Base-by-base conservation (phyloP, 495 filamentous ascomycete species). In the Eremomyces bilateralis region DNA sequence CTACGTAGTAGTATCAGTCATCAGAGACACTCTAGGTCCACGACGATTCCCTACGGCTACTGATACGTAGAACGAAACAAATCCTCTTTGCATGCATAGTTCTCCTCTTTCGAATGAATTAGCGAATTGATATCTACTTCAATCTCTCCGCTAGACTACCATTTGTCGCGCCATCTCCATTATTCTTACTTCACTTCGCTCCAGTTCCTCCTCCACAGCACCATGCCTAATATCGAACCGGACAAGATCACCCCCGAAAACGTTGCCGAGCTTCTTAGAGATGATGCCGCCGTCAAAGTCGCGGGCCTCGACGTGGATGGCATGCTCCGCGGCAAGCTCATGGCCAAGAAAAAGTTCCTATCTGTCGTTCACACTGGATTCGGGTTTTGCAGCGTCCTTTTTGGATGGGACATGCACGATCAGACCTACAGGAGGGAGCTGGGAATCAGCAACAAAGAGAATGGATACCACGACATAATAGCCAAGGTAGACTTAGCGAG, bases 401-500 rank as follows among this genome's bases (percentile, higher is more conserved):
- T 93, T 46, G 88, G 84, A 46, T 94, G 85, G 85, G 88, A 97
- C 44, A 92, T 93, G 80, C 85, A 94, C 55, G 88, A 97, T 47
- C 63, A 65, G 50, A 88, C 80, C 4, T 94, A 97, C 47, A 71
- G 70, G 49, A 60, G 63, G 36, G 84, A 94, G 54, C 67, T 94
- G 32, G 66, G 68, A 44, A 76, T 94, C 50, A 83, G 78, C 57
- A 94, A 92, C 53, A 76, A 78, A 50, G 73, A 82, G 42, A 97
- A 93, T 46, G 88, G 88, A 20, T 94, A 93, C 50, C 65, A 76
- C 31, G 88, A 97, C 51, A 53, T 97, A 15, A 64, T 94, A 34
- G 88, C 88, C 1, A 58, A 81, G 1, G 71, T 80, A 3, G 88
- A 97, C 46, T 52, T 97, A 20, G 56, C 53, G 42, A 82, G 67